phyloP scores from a whole-genome alignment of 495 filamentous ascomycete genomes.

The Hypoxylon cercidicola region DNA sequence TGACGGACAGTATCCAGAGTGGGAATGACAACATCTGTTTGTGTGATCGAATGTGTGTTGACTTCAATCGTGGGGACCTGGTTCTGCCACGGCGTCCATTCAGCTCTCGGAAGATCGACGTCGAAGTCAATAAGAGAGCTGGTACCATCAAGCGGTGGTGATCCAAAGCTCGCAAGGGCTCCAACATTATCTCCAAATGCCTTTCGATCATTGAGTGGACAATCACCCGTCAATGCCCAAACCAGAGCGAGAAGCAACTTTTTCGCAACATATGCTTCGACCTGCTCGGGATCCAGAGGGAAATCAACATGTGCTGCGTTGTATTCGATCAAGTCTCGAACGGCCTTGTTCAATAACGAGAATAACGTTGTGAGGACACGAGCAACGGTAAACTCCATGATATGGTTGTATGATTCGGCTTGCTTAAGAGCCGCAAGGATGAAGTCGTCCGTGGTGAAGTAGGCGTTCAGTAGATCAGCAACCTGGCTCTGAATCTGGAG shows the following conservation, averaged over 20 bases:
- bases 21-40: conserved; percentile 97
- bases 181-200: conserved; percentile 84
- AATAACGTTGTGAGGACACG: conserved; percentile 93
- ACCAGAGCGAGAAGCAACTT: conserved; percentile 90
- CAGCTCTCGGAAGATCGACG: conserved; percentile 82
- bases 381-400: conserved; percentile 96
- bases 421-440: conserved; percentile 78
- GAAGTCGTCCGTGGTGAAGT: conserved; percentile 80
- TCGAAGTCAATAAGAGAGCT: conserved; percentile 95
- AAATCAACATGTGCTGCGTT: conserved; percentile 94
- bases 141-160: conserved; percentile 77
- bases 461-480: conserved; percentile 78
- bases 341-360: conserved; percentile 92
- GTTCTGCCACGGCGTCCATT: conserved; percentile 93
- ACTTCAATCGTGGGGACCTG: conserved; percentile 94
- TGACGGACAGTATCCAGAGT: conserved; percentile 96
- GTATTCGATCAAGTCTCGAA: conserved; percentile 92
- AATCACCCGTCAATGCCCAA: conserved; percentile 96
- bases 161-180: conserved; percentile 81
- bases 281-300: conserved; percentile 85
- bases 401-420: conserved; percentile 84
- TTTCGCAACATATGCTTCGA: conserved; percentile 89
- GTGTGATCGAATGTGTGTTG: conserved; percentile 95
- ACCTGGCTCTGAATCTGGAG: conserved; percentile 79
- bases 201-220: conserved; percentile 87